Evolutionary conservation across 2,329 filamentous ascomycete genomes (phyloP), one percentile per base, ranked within the genome.

Genomic region (Penicillium verrucosum): DNA sequence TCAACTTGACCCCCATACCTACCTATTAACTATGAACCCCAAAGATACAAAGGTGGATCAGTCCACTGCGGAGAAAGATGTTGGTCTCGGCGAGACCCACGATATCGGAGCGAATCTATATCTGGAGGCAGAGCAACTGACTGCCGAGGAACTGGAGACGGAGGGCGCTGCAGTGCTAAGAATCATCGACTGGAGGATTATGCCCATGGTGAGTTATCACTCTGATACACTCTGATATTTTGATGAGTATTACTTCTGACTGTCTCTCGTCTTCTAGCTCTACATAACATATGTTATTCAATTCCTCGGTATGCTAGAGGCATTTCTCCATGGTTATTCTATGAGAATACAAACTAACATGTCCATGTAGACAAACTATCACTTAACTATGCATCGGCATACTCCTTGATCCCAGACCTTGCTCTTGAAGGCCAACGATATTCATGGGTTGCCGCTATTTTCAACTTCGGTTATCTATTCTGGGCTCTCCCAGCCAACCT

Each of bases 31-130:
- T 14, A 37, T 29, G 27, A 12, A 25, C 32, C 21, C n/a, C 23
- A 68, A 65, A 47, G 54, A 67, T 5, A 21, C 48, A 18, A 63
- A 67, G 47, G 46, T 51, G 38, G 59, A 65, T 5, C 48, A 48
- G 9, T 46, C 54, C 45, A 56, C 49, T 23, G 48, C 57, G 51
- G 65, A 65, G 56, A 68, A 66, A 27, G 60, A 63, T 44, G 42
- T 67, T 32, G 54, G 45, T 14, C 43, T 65, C 25, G 67, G 65
- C n/a, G 63, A 62, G 27, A 56, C 65, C 36, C 58, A 60, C 34
- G 77, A 80, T 61, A 79, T 80, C 34, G 77, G 72, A 27, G 77
- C 75, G 5, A 71, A 78, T 23, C 65, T 80, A n/a, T 80, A 76
- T 54, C 69, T 75, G 9, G 77, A 80, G 64, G 74, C 75, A 4